phyloP scores from a whole-genome alignment of 2,329 filamentous ascomycete genomes.

The Pseudocercospora pini-densiflorae region DNA sequence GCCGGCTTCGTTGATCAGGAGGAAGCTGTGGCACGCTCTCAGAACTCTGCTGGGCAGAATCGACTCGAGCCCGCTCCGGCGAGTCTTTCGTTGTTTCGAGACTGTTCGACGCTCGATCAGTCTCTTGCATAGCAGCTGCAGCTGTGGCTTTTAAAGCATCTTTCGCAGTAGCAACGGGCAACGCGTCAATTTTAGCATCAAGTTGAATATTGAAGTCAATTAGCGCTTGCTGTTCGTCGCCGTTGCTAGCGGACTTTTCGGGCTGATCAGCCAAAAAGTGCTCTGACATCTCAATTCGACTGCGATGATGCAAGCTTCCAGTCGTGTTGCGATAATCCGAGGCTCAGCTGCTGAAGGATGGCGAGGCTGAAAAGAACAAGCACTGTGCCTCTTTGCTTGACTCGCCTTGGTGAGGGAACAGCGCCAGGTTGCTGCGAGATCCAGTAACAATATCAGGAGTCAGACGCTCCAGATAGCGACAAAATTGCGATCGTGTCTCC shows the following conservation, averaged over 20 bases:
- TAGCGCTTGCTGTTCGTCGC: not conserved
- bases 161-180: not conserved
- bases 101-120: conserved; percentile 10
- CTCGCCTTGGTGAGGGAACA: no score
- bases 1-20: conserved; percentile 5
- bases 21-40: conserved; percentile 25
- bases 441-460: no score
- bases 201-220: conserved; percentile 8
- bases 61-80: conserved; percentile 22
- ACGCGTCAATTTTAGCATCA: conserved; percentile 1
- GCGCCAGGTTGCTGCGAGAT: no score
- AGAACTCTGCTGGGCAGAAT: conserved; percentile 28
- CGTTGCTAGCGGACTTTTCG: not conserved
- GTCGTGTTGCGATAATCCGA: no score
- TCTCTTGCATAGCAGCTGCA: conserved; percentile 24
- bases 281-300: conserved; percentile 2
- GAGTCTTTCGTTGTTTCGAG: conserved; percentile 9
- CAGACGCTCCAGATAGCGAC: no score
- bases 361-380: no score
- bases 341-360: no score
- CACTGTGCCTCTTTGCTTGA: no score
- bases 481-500: no score
- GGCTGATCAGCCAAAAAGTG: conserved; percentile 8
- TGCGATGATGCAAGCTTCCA: no score
- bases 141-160: conserved; percentile 23